Percentiles rank a stretch among this genome's conserved stretches.
Conservation (phyloP, 805 yeast genomes). For the Jamesozyma hellenica region DNA sequence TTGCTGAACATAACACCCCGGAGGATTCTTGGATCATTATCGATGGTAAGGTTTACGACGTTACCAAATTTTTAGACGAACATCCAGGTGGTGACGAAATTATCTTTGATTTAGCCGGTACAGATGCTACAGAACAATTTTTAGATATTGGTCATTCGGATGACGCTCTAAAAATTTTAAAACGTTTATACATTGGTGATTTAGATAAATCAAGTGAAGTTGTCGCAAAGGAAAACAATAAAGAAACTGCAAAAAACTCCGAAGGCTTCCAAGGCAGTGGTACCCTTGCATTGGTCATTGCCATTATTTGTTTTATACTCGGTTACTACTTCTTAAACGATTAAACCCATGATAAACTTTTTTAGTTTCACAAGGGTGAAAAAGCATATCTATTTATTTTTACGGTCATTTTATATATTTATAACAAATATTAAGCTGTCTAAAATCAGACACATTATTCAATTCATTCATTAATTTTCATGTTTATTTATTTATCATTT, state of each 20-base stretch:
- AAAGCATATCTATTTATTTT: not conserved
- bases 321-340: constrained; percentile 24
- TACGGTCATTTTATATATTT: not conserved
- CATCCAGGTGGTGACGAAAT: constrained; percentile 83
- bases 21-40: constrained; percentile 79
- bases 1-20: constrained; percentile 60
- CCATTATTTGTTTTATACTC: constrained; percentile 34
- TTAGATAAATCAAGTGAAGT: constrained; percentile 53
- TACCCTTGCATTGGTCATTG: constrained; percentile 73
- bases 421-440: no score
- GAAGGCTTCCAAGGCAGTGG: constrained; percentile 60
- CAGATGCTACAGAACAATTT: constrained; percentile 74
- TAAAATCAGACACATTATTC: no score
- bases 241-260: constrained; percentile 27
- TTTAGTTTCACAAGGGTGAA: not conserved
- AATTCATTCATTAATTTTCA: no score
- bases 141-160: constrained; percentile 96
- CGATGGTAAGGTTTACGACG: constrained; percentile 77
- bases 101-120: constrained; percentile 67
- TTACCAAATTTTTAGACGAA: constrained; percentile 46
- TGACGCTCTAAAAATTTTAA: constrained; percentile 76
- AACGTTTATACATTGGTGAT: constrained; percentile 62
- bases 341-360: constrained; percentile 1
- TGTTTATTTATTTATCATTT: no score
- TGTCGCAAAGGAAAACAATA: constrained; percentile 5